Conservation (phyloP, 129 eudicot genomes). For the Mikania micrantha region DNA sequence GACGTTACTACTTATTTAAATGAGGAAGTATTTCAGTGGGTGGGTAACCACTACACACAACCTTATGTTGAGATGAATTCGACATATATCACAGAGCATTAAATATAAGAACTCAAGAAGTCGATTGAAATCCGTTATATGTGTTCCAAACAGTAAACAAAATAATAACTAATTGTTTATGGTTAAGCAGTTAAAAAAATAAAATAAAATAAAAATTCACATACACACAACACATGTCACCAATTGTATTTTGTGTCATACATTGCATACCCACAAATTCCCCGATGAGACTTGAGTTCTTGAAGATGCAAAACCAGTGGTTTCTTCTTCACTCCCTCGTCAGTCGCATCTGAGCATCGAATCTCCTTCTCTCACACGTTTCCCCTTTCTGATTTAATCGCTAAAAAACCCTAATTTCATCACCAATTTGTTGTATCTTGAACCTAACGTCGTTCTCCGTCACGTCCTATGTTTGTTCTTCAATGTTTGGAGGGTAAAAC, state of each 20-base stretch:
- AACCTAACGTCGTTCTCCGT: slow-evolving; percentile 9
- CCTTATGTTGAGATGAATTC: too few relatives aligned
- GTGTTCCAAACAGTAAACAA: too few relatives aligned
- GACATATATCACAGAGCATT: too few relatives aligned
- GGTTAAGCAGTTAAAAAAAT: too few relatives aligned
- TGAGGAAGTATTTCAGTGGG: too few relatives aligned
- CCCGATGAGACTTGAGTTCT: neutral
- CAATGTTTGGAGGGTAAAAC: slow-evolving; percentile 10
- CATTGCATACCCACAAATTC: neutral
- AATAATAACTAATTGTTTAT: too few relatives aligned
- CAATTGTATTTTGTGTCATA: neutral
- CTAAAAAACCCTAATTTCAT: slow-evolving; percentile 5
- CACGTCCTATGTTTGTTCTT: neutral
- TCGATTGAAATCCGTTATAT: too few relatives aligned
- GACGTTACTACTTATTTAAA: too few relatives aligned
- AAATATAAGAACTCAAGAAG: too few relatives aligned
- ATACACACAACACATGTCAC: neutral
- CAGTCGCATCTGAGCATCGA: neutral
- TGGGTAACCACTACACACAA: too few relatives aligned
- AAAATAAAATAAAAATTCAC: too few relatives aligned
- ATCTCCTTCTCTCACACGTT: neutral
- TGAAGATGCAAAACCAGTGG: neutral
- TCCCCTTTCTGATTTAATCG: neutral
- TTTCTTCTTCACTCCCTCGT: neutral
- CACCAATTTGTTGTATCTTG: slow-evolving; percentile 1